These are phyloP conservation scores for Tuber brumale DNA, from an alignment of 495 filamentous ascomycete genomes.

Conservation along the genomic window DNA sequence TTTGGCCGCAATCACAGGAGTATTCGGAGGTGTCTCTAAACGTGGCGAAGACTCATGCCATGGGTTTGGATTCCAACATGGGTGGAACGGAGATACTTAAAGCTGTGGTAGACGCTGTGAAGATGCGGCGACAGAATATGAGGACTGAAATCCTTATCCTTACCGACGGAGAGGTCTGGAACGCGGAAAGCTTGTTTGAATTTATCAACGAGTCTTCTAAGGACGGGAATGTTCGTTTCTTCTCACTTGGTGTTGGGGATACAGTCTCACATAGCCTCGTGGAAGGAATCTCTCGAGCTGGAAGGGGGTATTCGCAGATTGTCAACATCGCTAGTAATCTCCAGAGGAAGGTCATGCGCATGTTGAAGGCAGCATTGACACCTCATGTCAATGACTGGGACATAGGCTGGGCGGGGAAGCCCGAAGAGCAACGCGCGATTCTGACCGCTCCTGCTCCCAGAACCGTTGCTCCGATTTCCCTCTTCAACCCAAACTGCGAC, in stretches of 20 bases:
- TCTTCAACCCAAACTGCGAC: conserved; percentile 48
- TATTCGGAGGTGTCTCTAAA: conserved; percentile 52
- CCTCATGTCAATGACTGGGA: conserved; percentile 49
- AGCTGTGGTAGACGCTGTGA: conserved; percentile 49
- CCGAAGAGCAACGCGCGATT: conserved; percentile 49
- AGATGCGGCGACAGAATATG: conserved; percentile 34
- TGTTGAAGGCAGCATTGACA: conserved; percentile 64
- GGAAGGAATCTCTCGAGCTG: conserved; percentile 60
- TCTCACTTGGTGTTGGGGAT: conserved; percentile 60
- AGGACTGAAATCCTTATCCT: conserved; percentile 61
- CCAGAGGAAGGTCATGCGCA: conserved; percentile 56
- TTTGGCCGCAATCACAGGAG: conserved; percentile 54
- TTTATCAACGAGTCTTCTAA: conserved; percentile 49
- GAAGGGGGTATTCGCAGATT: conserved; percentile 60
- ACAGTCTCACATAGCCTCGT: conserved; percentile 58
- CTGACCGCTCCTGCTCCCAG: conserved; percentile 1
- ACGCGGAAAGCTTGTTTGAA: conserved; percentile 51
- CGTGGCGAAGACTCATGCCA: conserved; percentile 49
- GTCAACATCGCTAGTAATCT: conserved; percentile 51
- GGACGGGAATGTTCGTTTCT: conserved; percentile 51
- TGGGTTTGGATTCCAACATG: conserved; percentile 49
- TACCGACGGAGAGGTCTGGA: conserved; percentile 66
- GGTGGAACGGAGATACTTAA: conserved; percentile 64
- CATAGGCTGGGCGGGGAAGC: conserved; percentile 17
- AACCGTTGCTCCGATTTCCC: conserved; percentile 42